phyloP scores from a whole-genome alignment of 106 monocot genomes.

The Posidonia australis region DNA sequence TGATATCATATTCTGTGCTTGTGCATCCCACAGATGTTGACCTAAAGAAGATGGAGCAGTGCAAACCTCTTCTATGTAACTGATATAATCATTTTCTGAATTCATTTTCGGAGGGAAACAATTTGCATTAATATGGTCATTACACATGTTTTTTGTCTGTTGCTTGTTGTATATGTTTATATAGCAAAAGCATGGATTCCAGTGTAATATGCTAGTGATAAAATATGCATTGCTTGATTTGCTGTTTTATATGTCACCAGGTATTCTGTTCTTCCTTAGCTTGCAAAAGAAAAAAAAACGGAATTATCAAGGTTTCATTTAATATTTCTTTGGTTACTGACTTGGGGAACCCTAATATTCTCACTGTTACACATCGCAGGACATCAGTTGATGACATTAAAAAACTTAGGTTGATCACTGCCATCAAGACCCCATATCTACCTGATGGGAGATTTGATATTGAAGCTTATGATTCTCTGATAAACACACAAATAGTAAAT shows the following conservation, averaged over 20 bases:
- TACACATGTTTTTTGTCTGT: background rate
- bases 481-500: conserved; percentile 50
- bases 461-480: conserved; percentile 60
- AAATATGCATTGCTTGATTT: background rate
- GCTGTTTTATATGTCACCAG: background rate
- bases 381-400: conserved; percentile 43
- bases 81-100: no score
- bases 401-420: conserved; percentile 63
- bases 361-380: background rate
- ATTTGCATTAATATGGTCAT: no score
- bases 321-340: no score
- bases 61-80: no score
- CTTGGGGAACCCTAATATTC: no score
- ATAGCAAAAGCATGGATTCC: background rate
- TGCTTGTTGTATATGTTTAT: background rate
- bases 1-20: no score
- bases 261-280: background rate
- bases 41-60: no score
- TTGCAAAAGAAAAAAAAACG: background rate
- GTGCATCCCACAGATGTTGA: no score
- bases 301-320: background rate
- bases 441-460: conserved; percentile 85
- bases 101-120: no score
- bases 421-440: conserved; percentile 78
- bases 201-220: background rate